A percentile compares a stretch with the other conserved stretches of the same genome.
Conservation (phyloP, 1,139 yeast species). For the Yamadazyma sp. region DNA sequence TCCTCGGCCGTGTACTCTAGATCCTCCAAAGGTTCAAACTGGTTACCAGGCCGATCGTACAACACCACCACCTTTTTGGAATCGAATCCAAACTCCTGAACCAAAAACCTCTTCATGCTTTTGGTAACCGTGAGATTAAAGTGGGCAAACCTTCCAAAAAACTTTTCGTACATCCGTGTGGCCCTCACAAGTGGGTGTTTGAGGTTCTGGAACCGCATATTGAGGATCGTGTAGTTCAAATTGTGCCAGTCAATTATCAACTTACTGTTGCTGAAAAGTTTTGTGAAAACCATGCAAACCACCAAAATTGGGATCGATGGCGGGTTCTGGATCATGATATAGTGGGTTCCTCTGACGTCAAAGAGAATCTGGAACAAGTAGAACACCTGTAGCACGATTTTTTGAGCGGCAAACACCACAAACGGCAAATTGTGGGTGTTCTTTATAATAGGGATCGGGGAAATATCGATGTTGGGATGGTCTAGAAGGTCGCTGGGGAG, state of each 20-base stretch:
- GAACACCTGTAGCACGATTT: conserved; percentile 57
- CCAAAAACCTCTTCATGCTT: conserved; percentile 64
- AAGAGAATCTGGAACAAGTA: conserved; percentile 49
- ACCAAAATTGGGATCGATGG: conserved; percentile 85
- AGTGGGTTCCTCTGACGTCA: conserved; percentile 62
- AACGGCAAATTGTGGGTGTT: conserved; percentile 52
- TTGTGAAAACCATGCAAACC: conserved; percentile 56
- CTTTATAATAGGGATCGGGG: conserved; percentile 46
- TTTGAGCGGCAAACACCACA: conserved; percentile 55
- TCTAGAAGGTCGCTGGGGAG: conserved; percentile 54
- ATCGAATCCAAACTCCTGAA: conserved; percentile 51
- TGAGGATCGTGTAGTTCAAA: conserved; percentile 80
- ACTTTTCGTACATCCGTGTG: conserved; percentile 56
- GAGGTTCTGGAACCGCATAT: conserved; percentile 55
- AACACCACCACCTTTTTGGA: conserved; percentile 41
- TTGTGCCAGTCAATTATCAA: conserved; percentile 96
- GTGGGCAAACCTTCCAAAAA: conserved; percentile 55
- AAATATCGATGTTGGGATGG: conserved; percentile 52
- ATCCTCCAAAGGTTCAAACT: conserved; percentile 53
- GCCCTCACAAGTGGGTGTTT: conserved; percentile 63
- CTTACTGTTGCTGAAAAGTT: conserved; percentile 55
- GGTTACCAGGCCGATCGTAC: conserved; percentile 75
- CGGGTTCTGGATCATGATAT: conserved; percentile 85
- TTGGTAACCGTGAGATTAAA: conserved; percentile 80
- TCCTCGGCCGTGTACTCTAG: conserved; percentile 21